phyloP scores from a whole-genome alignment of 345 rosid genomes.

The Crucihimalaya himalaica region DNA sequence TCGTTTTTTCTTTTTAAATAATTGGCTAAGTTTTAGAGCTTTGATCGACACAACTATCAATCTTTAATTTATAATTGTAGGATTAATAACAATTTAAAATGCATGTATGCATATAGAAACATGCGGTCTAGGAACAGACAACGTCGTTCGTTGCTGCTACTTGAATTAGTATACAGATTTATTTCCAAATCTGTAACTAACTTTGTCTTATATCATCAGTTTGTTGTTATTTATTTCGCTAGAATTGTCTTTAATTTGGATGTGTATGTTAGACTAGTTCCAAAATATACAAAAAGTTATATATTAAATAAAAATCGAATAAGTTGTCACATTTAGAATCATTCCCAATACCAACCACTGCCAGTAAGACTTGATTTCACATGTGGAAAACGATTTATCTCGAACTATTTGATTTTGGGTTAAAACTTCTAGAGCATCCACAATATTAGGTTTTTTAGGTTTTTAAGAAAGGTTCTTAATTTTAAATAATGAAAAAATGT shows the following conservation, averaged over 20 bases:
- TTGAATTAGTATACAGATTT: slow-evolving; percentile 25
- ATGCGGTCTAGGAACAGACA: slow-evolving; percentile 28
- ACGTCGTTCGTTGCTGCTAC: slow-evolving; percentile 26
- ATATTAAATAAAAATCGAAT: slow-evolving; percentile 16
- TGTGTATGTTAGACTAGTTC: slow-evolving; percentile 29
- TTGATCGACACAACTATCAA: not conserved
- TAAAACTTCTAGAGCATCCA: not conserved
- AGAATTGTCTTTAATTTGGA: slow-evolving; percentile 12
- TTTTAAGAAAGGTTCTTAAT: no score
- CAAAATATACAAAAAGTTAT: not conserved
- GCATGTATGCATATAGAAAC: slow-evolving; percentile 12
- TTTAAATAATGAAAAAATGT: no score
- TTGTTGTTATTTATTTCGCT: not conserved
- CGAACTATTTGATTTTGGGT: slow-evolving; percentile 12
- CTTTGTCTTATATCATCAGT: not conserved
- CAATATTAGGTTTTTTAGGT: no score
- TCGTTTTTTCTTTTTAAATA: not conserved
- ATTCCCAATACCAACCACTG: slow-evolving; percentile 16
- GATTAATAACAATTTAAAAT: slow-evolving; percentile 2
- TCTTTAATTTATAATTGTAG: not conserved
- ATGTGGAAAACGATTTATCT: not conserved
- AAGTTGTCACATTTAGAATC: slow-evolving; percentile 24
- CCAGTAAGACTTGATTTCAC: not conserved
- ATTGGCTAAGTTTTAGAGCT: not conserved
- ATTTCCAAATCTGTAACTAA: slow-evolving; percentile 6